Evolutionary conservation across 2,329 filamentous ascomycete genomes (phyloP).

Genomic region (Pestalotiopsis sp.): DNA sequence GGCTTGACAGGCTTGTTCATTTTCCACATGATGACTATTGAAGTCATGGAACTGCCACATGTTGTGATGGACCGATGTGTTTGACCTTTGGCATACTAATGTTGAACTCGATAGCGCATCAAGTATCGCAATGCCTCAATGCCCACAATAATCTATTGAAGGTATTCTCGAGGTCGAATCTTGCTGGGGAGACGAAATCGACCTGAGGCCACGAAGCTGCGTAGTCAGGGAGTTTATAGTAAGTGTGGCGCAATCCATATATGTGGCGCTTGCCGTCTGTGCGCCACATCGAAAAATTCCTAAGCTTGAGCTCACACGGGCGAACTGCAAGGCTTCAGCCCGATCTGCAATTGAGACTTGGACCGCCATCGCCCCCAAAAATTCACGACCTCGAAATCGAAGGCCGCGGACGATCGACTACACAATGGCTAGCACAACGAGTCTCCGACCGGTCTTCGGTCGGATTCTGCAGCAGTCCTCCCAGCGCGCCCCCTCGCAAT

Average conservation of each 20-base stretch:
- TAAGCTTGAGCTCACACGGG: background rate
- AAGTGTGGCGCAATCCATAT: background rate
- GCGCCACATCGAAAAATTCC: conserved; percentile 10
- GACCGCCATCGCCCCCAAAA: background rate
- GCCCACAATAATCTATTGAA: too few relatives aligned
- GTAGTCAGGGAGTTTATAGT: background rate
- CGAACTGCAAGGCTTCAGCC: conserved; percentile 9
- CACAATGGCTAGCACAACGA: conserved; percentile 29
- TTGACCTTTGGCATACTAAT: too few relatives aligned
- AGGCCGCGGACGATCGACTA: background rate
- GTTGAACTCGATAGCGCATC: too few relatives aligned
- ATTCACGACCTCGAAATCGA: background rate
- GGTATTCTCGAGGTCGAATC: too few relatives aligned
- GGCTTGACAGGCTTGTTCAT: too few relatives aligned
- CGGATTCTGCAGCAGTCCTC: conserved; percentile 25
- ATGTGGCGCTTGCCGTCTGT: background rate
- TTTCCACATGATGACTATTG: too few relatives aligned
- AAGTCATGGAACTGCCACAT: too few relatives aligned
- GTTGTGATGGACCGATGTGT: too few relatives aligned
- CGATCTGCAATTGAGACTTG: background rate
- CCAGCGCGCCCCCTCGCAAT: conserved; percentile 14
- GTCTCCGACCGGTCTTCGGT: conserved; percentile 30
- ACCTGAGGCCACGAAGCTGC: background rate
- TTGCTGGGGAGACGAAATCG: background rate
- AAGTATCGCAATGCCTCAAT: too few relatives aligned